Percentiles rank a stretch among this genome's conserved stretches.
Evolutionary conservation across 441 rosid genomes (phyloP).

Genomic region (Dalechampia spathulata): DNA sequence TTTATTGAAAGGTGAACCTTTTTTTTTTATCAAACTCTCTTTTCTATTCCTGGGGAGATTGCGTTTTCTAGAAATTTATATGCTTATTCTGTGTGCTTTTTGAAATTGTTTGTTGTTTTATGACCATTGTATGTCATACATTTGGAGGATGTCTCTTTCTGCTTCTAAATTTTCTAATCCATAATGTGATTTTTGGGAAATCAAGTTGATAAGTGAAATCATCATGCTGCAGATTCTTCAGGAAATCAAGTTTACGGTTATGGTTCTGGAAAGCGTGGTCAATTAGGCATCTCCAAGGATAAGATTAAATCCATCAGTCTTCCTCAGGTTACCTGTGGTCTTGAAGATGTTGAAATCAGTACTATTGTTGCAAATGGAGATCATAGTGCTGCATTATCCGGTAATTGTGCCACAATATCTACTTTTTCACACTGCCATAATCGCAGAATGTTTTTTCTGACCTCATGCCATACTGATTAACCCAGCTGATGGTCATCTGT

Average conservation of each 20-base stretch:
- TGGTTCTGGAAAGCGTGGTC: constrained; percentile 87
- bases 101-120: too few species aligned
- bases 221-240: constrained; percentile 18
- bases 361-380: constrained; percentile 69
- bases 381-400: constrained; percentile 69
- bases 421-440: background rate
- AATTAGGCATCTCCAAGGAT: constrained; percentile 46
- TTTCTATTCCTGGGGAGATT: background rate
- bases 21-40: background rate
- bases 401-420: constrained; percentile 24
- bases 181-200: background rate
- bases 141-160: background rate
- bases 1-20: constrained; percentile 51
- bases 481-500: constrained; percentile 53
- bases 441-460: background rate
- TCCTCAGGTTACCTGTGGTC: constrained; percentile 49
- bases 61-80: too few species aligned
- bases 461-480: background rate
- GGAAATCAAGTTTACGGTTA: constrained; percentile 58
- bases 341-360: constrained; percentile 40
- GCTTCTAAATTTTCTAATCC: background rate
- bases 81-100: too few species aligned
- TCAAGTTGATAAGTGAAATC: background rate
- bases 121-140: too few species aligned
- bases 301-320: constrained; percentile 36